phyloP scores from a whole-genome alignment of 805 yeast genomes.

The Metschnikowia dekortorum region DNA sequence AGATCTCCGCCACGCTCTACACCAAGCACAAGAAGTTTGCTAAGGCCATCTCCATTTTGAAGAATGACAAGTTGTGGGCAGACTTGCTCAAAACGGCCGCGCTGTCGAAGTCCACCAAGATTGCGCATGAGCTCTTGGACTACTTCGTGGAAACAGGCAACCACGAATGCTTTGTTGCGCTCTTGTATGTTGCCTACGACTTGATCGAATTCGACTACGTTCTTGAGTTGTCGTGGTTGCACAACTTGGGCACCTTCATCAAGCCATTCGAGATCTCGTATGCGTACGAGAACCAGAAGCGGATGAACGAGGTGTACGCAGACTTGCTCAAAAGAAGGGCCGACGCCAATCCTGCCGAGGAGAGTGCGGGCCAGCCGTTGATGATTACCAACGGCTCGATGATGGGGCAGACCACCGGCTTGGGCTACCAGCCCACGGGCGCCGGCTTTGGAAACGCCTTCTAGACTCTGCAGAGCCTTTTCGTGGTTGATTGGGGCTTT shows the following conservation, averaged over 20 bases:
- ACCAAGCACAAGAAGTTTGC: slow-evolving; percentile 91
- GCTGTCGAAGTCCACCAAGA: slow-evolving; percentile 67
- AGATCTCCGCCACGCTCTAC: slow-evolving; percentile 90
- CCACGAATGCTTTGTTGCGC: slow-evolving; percentile 90
- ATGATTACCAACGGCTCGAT: slow-evolving; percentile 78
- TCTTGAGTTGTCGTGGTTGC: slow-evolving; percentile 86
- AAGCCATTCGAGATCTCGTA: slow-evolving; percentile 89
- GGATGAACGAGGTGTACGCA: slow-evolving; percentile 57
- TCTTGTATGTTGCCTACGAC: slow-evolving; percentile 81
- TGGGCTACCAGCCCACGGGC: slow-evolving; percentile 70
- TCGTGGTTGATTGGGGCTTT: slow-evolving; percentile 15
- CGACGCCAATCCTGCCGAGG: slow-evolving; percentile 46
- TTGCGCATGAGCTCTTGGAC: slow-evolving; percentile 81
- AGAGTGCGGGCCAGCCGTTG: slow-evolving; percentile 61
- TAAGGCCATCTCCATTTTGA: slow-evolving; percentile 82
- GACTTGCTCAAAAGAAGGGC: slow-evolving; percentile 70
- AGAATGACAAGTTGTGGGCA: slow-evolving; percentile 90
- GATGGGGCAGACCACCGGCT: slow-evolving; percentile 35
- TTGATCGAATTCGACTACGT: slow-evolving; percentile 78
- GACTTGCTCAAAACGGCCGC: slow-evolving; percentile 94
- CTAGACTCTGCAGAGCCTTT: slow-evolving; percentile 12
- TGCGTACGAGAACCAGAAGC: slow-evolving; percentile 71
- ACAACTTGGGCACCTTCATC: slow-evolving; percentile 74
- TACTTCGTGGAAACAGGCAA: slow-evolving; percentile 97
- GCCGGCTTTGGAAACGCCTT: slow-evolving; percentile 61